phyloP scores from a whole-genome alignment of 2,329 filamentous ascomycete genomes.

The Aspergillus brasiliensis region DNA sequence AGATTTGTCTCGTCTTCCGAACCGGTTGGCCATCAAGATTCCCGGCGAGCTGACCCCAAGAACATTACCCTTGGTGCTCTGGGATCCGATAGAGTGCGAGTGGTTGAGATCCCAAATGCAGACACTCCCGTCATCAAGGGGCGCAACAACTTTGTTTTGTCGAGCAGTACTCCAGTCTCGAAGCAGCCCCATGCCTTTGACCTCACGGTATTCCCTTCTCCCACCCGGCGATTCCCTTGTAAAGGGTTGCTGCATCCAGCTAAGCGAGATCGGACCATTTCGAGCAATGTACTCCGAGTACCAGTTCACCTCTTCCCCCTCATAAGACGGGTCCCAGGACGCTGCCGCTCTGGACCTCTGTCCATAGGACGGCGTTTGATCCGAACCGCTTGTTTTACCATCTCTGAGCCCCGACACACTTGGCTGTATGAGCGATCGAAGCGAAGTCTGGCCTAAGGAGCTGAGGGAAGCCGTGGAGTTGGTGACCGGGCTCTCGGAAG shows the following conservation, averaged over 20 bases:
- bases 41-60: constrained; percentile 66
- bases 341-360: constrained; percentile 47
- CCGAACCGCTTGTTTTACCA: neutral
- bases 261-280: constrained; percentile 70
- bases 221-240: constrained; percentile 35
- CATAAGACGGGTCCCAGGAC: constrained; percentile 81
- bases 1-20: constrained; percentile 55
- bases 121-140: constrained; percentile 84
- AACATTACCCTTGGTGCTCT: constrained; percentile 57
- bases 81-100: constrained; percentile 32
- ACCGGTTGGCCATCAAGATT: constrained; percentile 68
- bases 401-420: constrained; percentile 10
- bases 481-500: constrained; percentile 54
- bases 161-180: constrained; percentile 55
- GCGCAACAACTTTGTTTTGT: constrained; percentile 68
- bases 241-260: constrained; percentile 71
- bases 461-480: constrained; percentile 35
- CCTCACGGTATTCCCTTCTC: constrained; percentile 57
- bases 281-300: constrained; percentile 88
- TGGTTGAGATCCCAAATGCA: constrained; percentile 76
- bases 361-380: constrained; percentile 24
- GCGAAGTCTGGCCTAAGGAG: constrained; percentile 33
- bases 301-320: constrained; percentile 73
- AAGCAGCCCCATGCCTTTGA: constrained; percentile 72
- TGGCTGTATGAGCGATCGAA: constrained; percentile 40